Base-by-base conservation (phyloP, 352 stramenopile species). In the Phytopythium mirpurense region DNA sequence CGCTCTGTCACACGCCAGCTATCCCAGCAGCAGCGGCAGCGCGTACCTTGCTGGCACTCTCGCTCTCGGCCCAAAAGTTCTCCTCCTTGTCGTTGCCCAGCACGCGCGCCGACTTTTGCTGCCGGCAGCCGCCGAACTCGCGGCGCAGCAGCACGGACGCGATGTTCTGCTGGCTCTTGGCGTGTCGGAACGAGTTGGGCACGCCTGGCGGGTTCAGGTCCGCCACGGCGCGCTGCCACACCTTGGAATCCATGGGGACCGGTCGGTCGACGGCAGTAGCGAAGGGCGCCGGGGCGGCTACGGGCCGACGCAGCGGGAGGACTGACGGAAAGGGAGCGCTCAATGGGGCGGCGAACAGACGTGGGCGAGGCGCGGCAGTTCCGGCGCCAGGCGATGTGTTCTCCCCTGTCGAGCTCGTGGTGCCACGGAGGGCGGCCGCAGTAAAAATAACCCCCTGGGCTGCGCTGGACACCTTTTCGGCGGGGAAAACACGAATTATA, bases 31-130 rank as follows among this genome's bases (percentile, higher is more conserved):
- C n/a, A 11, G 5, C n/a, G 0, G 29, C 5, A 18, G 32, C 67
- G 14, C 41, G 24, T 11, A 92, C 83, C 80, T 92, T 94, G 51
- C 58, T 63, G 23, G 79, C 63, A 32, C 81, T 90, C 59, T 94
- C 78, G 52, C 73, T 72, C 62, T 94, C 83, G 14, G 80, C 79
- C 83, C 83, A 94, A 29, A 78, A 86, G 36, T 83, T 80, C 57
- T 94, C 83, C 14, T 70, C 59, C 19, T 60, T 68, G 40, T 83
- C 76, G 35, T 84, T 70, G 29, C 69, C 70, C 9, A 72, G 48
- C 3, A 67, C 61, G 40, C 70, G 55, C 51, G 82, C 70, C 27
- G 65, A 63, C 51, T 74, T 76, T 29, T 80, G 68, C 23, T 63
- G 56, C 23, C 63, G 63, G 11, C 62, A 65, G 35, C 74, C 72